Percentiles rank a stretch among this genome's conserved stretches.
phyloP scores from a whole-genome alignment of 129 eudicot species.

The Pittosporum tobira region DNA sequence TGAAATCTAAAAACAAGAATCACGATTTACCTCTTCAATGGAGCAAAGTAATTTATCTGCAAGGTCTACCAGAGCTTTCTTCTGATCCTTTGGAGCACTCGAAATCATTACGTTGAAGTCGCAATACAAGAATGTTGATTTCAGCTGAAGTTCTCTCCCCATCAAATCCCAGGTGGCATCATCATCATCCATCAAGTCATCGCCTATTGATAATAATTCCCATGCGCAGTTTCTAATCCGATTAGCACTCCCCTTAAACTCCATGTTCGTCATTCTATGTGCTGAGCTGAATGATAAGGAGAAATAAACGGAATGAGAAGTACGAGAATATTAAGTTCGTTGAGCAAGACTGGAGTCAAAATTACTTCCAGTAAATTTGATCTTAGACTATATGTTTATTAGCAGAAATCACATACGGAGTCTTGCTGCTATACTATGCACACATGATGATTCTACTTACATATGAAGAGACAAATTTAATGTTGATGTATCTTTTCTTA shows the following conservation, averaged over 20 bases:
- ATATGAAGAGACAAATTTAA: too few relatives aligned
- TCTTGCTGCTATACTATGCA: too few relatives aligned
- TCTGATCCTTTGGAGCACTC: background rate
- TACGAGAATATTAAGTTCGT: background rate
- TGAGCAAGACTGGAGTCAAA: background rate
- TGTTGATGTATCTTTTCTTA: too few relatives aligned
- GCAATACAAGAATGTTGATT: conserved; percentile 4
- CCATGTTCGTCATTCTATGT: background rate
- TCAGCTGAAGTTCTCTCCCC: background rate
- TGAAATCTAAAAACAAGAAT: background rate
- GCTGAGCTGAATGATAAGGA: background rate
- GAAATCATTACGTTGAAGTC: conserved; percentile 7
- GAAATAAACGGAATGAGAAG: too few relatives aligned
- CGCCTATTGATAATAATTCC: background rate
- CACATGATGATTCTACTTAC: too few relatives aligned
- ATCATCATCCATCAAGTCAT: conserved; percentile 1
- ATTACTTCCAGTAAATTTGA: too few relatives aligned
- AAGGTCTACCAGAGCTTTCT: conserved; percentile 2
- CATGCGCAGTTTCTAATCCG: conserved; percentile 3
- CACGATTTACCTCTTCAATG: conserved; percentile 2
- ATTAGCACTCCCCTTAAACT: conserved; percentile 6
- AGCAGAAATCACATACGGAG: too few relatives aligned
- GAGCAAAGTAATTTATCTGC: conserved; percentile 3
- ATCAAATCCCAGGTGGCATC: conserved; percentile 6
- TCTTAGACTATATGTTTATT: too few relatives aligned